These are phyloP conservation scores for Graphilbum fragrans DNA, from an alignment of 2,329 filamentous ascomycete genomes.

Conservation along the genomic window DNA sequence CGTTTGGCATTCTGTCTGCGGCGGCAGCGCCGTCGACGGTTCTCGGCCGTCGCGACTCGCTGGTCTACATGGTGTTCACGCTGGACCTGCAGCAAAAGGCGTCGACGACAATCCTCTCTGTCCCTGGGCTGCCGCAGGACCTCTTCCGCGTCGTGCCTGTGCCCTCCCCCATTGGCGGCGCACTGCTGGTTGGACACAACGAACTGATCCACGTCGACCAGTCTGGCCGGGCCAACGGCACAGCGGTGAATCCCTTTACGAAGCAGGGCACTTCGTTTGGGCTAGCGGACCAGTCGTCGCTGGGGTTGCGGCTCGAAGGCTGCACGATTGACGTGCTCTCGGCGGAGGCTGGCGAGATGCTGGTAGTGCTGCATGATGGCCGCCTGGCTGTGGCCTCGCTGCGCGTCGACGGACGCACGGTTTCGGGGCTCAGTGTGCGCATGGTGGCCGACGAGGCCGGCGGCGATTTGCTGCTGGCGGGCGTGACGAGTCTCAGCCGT, in stretches of 20 bases:
- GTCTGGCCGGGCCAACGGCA: slow-evolving; percentile 82
- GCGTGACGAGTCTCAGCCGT: slow-evolving; percentile 56
- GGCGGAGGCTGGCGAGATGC: slow-evolving; percentile 65
- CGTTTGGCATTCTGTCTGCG: slow-evolving; percentile 86
- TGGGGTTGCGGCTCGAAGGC: slow-evolving; percentile 69
- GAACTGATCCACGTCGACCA: slow-evolving; percentile 94
- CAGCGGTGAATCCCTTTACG: slow-evolving; percentile 85
- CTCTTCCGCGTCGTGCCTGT: slow-evolving; percentile 72
- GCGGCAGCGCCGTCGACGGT: slow-evolving; percentile 61
- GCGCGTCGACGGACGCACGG: slow-evolving; percentile 77
- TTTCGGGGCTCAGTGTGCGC: slow-evolving; percentile 72
- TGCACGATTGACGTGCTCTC: slow-evolving; percentile 68
- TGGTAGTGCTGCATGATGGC: slow-evolving; percentile 71
- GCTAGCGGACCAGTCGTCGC: slow-evolving; percentile 72
- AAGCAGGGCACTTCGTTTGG: slow-evolving; percentile 72
- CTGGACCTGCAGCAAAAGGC: slow-evolving; percentile 87
- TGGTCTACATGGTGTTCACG: slow-evolving; percentile 90
- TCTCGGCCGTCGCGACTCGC: slow-evolving; percentile 71
- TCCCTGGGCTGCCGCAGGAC: slow-evolving; percentile 76
- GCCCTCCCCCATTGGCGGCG: slow-evolving; percentile 77
- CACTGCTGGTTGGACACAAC: slow-evolving; percentile 75
- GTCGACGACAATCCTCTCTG: slow-evolving; percentile 83
- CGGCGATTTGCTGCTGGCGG: slow-evolving; percentile 46
- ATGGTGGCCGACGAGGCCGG: slow-evolving; percentile 51
- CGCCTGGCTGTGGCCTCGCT: slow-evolving; percentile 67